Conservation (phyloP, 1,284 basidiomycete species). For the Moniliella sp. region DNA sequence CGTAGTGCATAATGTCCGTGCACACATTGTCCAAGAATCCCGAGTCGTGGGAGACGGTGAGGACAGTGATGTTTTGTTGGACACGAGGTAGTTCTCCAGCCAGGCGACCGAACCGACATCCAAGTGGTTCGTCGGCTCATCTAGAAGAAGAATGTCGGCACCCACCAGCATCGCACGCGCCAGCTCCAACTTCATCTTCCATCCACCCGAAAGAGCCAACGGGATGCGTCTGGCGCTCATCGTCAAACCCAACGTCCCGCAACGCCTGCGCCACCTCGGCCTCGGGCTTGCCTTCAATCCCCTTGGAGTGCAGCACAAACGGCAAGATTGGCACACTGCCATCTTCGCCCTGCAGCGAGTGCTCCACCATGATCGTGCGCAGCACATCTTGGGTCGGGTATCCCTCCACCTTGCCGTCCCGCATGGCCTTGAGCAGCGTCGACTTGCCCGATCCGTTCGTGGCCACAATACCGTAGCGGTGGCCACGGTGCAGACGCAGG, state of each 20-base stretch:
- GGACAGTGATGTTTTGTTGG: slow-evolving; percentile 45
- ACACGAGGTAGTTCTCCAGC: slow-evolving; percentile 59
- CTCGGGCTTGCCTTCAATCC: slow-evolving; percentile 13
- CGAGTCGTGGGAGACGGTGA: slow-evolving; percentile 93
- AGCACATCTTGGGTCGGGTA: slow-evolving; percentile 74
- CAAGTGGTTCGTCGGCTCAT: slow-evolving; percentile 61
- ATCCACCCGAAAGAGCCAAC: slow-evolving; percentile 91
- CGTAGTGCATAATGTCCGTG: slow-evolving; percentile 95
- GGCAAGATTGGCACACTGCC: slow-evolving; percentile 57
- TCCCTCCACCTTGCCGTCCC: slow-evolving; percentile 77
- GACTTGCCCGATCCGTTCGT: slow-evolving; percentile 90
- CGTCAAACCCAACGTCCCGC: slow-evolving; percentile 52
- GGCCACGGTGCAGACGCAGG: slow-evolving; percentile 66
- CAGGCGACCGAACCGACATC: slow-evolving; percentile 63
- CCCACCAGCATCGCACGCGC: slow-evolving; percentile 36
- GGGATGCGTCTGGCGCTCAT: slow-evolving; percentile 57
- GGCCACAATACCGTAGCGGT: slow-evolving; percentile 76
- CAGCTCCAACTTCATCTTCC: slow-evolving; percentile 91
- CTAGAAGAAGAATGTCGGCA: slow-evolving; percentile 73
- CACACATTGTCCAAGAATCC: slow-evolving; percentile 91
- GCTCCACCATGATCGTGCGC: slow-evolving; percentile 81
- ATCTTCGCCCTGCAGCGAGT: slow-evolving; percentile 80
- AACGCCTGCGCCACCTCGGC: slow-evolving; percentile 22
- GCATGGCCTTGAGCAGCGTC: slow-evolving; percentile 82
- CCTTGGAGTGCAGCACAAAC: slow-evolving; percentile 48